Evolutionary conservation across 768 basidiomycete species (phyloP), one percentile per base, ranked within the genome.

Genomic region (Favolaschia claudopus): DNA sequence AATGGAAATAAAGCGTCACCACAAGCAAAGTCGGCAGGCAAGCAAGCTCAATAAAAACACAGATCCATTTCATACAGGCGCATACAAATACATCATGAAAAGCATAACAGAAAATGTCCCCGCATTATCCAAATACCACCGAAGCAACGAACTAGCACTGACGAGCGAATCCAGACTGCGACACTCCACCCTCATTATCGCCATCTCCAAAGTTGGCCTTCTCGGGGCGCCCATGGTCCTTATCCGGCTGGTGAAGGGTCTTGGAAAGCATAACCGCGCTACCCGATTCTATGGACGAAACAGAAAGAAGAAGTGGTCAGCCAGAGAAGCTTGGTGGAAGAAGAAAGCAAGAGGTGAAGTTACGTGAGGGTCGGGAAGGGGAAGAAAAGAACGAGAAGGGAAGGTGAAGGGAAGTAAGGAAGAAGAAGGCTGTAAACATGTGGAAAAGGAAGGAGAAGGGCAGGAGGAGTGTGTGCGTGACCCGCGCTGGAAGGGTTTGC

Each of bases 151-250:
- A n/a, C n/a, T n/a, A 81, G 56, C 79, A 81, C 54, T 77, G 79
- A 34, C 79, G 69, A 7, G 79, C 72, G 48, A 74, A 81, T 15
- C 76, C 76, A 47, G 59, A 44, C 60, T 79, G 77, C 24, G 66
- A 69, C 36, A 63, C 50, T 7, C 46, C 64, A n/a, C 39, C 65
- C 36, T 66, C 65, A 5, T 59, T 39, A 7, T 65, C 61, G 9
- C 58, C 75, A 47, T 74, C 70, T 5, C 74, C 75, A 55, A 81
- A 80, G 49, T 81, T 81, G 8, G 60, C 64, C 49, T 73, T 74
- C 15, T 76, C 70, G 4, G 80, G 80, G n/a, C 79, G 72, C 28
- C 70, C 79, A 45, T 78, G 76, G 7, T 75, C 74, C 50, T 75
- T 68, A 44, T 79, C 80, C 4, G 78, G 77, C 31, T 77, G 76